A percentile compares a stretch with the other conserved stretches of the same genome.
phyloP scores from a whole-genome alignment of 306 rosid species.

The Coriaria nepalensis region DNA sequence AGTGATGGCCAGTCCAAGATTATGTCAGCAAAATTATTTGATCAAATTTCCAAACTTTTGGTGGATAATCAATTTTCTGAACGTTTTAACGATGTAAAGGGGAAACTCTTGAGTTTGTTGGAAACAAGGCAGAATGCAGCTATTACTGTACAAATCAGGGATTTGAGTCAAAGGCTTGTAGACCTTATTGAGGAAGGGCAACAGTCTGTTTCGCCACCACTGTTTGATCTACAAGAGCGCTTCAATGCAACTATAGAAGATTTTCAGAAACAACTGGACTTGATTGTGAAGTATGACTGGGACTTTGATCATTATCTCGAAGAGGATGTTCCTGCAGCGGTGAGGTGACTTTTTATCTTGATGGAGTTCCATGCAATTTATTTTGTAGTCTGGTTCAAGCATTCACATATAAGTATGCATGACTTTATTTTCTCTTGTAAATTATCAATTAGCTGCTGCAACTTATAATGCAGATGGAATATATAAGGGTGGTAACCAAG shows the following conservation, averaged over 20 bases:
- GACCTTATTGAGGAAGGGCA: conserved; percentile 79
- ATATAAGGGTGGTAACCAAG: conserved; percentile 56
- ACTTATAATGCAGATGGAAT: conserved; percentile 53
- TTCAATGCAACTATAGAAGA: conserved; percentile 73
- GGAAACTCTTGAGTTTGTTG: conserved; percentile 47
- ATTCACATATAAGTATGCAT: background rate
- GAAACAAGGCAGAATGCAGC: conserved; percentile 60
- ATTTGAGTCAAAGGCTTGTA: conserved; percentile 78
- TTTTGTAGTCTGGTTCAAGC: conserved; percentile 11
- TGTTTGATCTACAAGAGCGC: conserved; percentile 78
- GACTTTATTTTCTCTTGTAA: no score
- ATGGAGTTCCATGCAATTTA: conserved; percentile 20
- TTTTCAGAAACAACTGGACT: conserved; percentile 90
- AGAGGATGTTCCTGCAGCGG: conserved; percentile 96
- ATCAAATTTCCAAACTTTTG: conserved; percentile 72
- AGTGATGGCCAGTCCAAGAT: conserved; percentile 69
- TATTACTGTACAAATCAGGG: conserved; percentile 59
- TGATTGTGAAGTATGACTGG: conserved; percentile 94
- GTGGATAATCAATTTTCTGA: conserved; percentile 63
- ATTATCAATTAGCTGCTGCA: conserved; percentile 14
- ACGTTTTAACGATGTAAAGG: conserved; percentile 61
- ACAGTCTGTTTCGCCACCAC: conserved; percentile 75
- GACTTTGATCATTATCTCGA: conserved; percentile 90
- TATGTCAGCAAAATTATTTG: conserved; percentile 62
- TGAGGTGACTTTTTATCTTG: conserved; percentile 78